Evolutionary conservation across 2,329 filamentous ascomycete species (phyloP), one percentile per base, ranked within the genome.

Genomic region (Monosporascus sp.): DNA sequence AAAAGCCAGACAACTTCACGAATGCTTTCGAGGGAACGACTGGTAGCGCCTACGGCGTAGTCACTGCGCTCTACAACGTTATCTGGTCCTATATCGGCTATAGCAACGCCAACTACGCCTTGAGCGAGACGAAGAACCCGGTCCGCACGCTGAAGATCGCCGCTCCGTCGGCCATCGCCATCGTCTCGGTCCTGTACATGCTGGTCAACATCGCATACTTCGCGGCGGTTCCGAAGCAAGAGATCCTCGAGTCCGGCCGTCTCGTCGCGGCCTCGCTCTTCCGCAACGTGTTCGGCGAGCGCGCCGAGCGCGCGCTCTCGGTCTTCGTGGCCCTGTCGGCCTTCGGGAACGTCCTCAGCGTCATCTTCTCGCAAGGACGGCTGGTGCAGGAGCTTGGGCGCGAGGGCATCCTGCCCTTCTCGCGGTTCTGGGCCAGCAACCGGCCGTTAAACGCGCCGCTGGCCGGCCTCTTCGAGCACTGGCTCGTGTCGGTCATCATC

Each of bases 361-460:
- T 85, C 46, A 82, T 76, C 54, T 86, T 85, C 59, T 76, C 81
- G 0, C 80, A 85, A 51, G 71, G 82, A 0, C 75, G 83, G 1
- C 60, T 85, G 9, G 85, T 83, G 59, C 82, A 85, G 58, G 86
- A 89, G 66, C 73, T 90, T 45, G 87, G 82, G 1, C 87, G 87
- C 62, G 86, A 90, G 62, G 85, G 85, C 0, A 72, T 90, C 5
- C 63, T 90, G 16, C 87, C 87, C 0, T 86, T 79, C 52, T 83
- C 82, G 56, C 75, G 76, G 2, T 81, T 90, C 65, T 89, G 83
- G 82, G 86, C 86, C 0, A 87, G 84, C 3, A 86, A 84, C 62
- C 82, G 79, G 68, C 87, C 86, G 0, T 86, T 84, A 56, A 83
- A 85, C 52, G 79, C 86, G 0, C 86, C 86, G 0, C 77, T 82